These are phyloP conservation scores for Rhizopogon vinicolor DNA, from an alignment of 768 basidiomycete genomes.

Conservation along the genomic window DNA sequence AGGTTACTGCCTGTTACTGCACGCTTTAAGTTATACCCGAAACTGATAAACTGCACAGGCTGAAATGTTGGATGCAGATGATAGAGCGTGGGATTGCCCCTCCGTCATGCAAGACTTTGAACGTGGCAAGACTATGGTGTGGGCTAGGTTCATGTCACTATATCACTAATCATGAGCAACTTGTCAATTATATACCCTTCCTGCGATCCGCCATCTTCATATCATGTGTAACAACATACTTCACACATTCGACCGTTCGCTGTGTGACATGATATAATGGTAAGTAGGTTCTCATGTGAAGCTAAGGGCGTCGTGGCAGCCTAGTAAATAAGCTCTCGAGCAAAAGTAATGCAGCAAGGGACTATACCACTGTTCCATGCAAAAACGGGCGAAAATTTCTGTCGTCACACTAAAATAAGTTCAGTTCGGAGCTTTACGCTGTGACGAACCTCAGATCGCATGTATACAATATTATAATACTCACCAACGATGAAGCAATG, in stretches of 20 bases:
- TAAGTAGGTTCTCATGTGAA: too few species aligned
- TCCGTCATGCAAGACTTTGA: not conserved
- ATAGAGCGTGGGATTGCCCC: conserved; percentile 32
- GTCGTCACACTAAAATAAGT: too few species aligned
- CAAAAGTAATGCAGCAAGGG: too few species aligned
- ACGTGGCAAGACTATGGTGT: not conserved
- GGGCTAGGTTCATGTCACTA: not conserved
- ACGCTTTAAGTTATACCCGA: not conserved
- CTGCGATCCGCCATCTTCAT: not conserved
- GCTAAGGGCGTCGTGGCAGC: too few species aligned
- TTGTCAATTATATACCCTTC: not conserved
- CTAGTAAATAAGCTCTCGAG: too few species aligned
- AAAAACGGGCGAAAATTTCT: too few species aligned
- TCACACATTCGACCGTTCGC: too few species aligned
- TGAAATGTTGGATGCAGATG: conserved; percentile 32
- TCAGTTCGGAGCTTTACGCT: too few species aligned
- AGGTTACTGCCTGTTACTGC: too few species aligned
- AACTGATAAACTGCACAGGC: not conserved
- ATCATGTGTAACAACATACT: not conserved
- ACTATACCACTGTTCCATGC: too few species aligned
- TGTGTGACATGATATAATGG: too few species aligned
- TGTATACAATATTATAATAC: conserved; percentile 3
- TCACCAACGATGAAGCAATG: conserved; percentile 9
- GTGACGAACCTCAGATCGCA: too few species aligned
- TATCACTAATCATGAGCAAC: not conserved